Evolutionary conservation across 495 filamentous ascomycete genomes (phyloP), one percentile per base, ranked within the genome.

Genomic region (Letharia lupina): DNA sequence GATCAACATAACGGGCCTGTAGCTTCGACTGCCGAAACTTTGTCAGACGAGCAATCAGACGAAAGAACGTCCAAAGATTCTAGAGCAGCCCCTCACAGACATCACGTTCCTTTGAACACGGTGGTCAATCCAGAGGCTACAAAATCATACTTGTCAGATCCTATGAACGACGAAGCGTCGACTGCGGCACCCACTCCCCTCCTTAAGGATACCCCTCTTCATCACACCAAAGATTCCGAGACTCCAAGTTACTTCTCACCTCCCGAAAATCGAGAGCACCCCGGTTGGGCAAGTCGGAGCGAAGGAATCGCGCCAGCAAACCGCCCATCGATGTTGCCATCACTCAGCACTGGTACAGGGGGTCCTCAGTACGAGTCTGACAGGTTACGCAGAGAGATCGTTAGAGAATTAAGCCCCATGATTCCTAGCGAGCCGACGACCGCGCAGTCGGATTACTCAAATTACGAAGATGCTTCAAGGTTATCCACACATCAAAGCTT

Each of bases 311-410:
- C 45, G 35, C 47, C 64, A 20, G 60, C 57, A 56, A 72, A 65
- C 45, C 64, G 78, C 52, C 80, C 85, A 44, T 75, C 79, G 33
- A 81, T 84, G 4, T 70, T 83, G 12, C 82, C 84, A 18, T 78
- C 81, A 10, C 73, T 84, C 61, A 86, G 84, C 61, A 83, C 84
- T 6, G 81, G 85, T 8, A 75, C 78, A 23, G 82, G 80, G 2
- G 75, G 80, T 16, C 79, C 87, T 60, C 82, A 90, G 62, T 82
- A 86, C 44, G 89, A 95, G 69, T 93, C 83, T 69, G 91, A 96
- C 66, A 82, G 85, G 61, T 75, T 95, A 60, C 78, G 87, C 40
- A 87, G 91, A 68, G 91, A 96, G 69, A 95, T 95, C 44, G 89
- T 92, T 37, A 84, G 83, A 45, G 89, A 85, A n/a, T 75, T 94